Percentiles rank a stretch among this genome's conserved stretches.
Evolutionary conservation across 306 rosid genomes (phyloP).

Genomic region (Begonia fuchsioides): DNA sequence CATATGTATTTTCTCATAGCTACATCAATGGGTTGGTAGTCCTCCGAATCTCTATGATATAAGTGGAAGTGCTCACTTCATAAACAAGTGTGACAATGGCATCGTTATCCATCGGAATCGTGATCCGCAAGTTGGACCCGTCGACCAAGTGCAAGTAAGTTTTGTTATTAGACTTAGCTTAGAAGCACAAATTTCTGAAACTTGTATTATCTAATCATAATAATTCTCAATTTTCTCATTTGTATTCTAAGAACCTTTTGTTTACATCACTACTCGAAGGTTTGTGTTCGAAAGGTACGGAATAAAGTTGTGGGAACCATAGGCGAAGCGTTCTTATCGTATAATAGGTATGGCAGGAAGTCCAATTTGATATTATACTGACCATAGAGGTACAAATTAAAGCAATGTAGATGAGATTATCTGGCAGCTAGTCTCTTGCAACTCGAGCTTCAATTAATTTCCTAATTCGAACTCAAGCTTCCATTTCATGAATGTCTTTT

Average conservation of each 20-base stretch:
- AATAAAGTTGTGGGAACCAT: conserved; percentile 83
- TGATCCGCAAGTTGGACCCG: conserved; percentile 60
- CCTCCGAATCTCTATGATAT: conserved; percentile 92
- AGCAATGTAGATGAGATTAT: too few species aligned
- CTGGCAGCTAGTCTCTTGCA: too few species aligned
- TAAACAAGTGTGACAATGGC: conserved; percentile 93
- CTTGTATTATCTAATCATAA: not conserved
- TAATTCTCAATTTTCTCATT: not conserved
- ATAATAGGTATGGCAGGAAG: conserved; percentile 68
- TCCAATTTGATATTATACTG: too few species aligned
- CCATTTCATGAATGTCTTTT: too few species aligned
- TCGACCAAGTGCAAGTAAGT: conserved; percentile 71
- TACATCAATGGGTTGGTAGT: conserved; percentile 61
- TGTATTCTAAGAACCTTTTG: too few species aligned
- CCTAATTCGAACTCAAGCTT: too few species aligned
- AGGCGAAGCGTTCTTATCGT: conserved; percentile 52
- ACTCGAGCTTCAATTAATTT: too few species aligned
- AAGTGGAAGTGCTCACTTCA: conserved; percentile 91
- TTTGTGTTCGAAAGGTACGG: conserved; percentile 73
- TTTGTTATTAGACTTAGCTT: not conserved
- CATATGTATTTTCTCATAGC: conserved; percentile 23
- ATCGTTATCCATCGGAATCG: conserved; percentile 82
- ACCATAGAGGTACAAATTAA: too few species aligned
- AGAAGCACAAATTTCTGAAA: not conserved
- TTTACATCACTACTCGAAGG: conserved; percentile 19